Percentiles rank a stretch among this genome's conserved stretches.
Conservation (phyloP, 352 stramenopile species). For the Pythium myriotylum region DNA sequence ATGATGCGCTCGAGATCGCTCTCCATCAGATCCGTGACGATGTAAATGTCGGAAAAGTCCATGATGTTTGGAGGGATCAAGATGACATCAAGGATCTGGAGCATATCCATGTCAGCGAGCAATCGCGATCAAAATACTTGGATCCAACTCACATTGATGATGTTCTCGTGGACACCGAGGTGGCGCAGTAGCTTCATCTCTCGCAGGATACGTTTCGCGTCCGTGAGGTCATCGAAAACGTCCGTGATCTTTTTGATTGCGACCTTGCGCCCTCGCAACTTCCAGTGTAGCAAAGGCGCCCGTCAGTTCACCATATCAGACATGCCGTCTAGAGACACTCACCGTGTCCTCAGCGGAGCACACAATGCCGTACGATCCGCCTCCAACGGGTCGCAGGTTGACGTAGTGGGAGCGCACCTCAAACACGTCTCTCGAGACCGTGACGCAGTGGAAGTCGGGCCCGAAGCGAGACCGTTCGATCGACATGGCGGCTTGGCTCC, state of each 20-base stretch:
- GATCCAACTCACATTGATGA: constrained; percentile 72
- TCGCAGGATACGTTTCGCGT: constrained; percentile 92
- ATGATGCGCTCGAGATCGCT: constrained; percentile 73
- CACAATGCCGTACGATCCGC: constrained; percentile 93
- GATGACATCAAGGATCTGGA: constrained; percentile 81
- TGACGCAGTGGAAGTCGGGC: constrained; percentile 82
- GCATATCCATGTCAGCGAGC: background rate
- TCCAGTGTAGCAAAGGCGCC: background rate
- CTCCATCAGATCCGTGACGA: constrained; percentile 67
- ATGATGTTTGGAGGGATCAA: constrained; percentile 82
- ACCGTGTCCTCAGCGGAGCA: constrained; percentile 92
- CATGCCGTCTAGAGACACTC: constrained; percentile 4
- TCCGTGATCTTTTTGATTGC: constrained; percentile 94
- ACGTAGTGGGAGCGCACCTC: constrained; percentile 83
- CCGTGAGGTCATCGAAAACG: constrained; percentile 91
- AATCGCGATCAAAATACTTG: background rate
- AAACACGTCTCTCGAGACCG: constrained; percentile 79
- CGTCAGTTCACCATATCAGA: background rate
- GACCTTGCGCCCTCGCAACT: constrained; percentile 85
- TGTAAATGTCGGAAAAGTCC: constrained; percentile 90
- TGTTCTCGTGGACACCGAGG: constrained; percentile 91
- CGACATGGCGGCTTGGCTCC: constrained; percentile 39
- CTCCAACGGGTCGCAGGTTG: constrained; percentile 75
- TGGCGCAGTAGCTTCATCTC: constrained; percentile 94
- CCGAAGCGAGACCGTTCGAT: constrained; percentile 75